These are phyloP conservation scores for Eutypa lata DNA, from an alignment of 2,329 filamentous ascomycete genomes.

Conservation along the genomic window DNA sequence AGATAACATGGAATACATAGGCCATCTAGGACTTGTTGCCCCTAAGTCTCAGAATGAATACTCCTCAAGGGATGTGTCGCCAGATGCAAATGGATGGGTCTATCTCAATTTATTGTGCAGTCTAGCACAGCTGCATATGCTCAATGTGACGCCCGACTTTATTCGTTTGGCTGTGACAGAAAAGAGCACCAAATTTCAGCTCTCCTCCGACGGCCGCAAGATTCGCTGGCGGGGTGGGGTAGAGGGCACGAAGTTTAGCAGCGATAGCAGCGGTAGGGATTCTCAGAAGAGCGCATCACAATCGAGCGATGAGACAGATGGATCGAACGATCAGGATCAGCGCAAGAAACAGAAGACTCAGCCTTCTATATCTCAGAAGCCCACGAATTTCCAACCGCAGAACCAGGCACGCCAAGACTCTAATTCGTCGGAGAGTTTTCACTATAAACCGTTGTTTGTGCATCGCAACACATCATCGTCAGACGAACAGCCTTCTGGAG, in stretches of 20 bases:
- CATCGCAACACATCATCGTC: slow-evolving; percentile 42
- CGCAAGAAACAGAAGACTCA: slow-evolving; percentile 45
- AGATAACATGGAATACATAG: slow-evolving; percentile 78
- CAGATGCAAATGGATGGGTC: slow-evolving; percentile 72
- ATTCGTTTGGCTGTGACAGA: slow-evolving; percentile 69
- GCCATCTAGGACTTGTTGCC: slow-evolving; percentile 66
- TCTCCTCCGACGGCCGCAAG: slow-evolving; percentile 74
- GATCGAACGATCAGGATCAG: slow-evolving; percentile 38
- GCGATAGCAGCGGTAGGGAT: slow-evolving; percentile 55
- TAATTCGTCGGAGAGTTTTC: slow-evolving; percentile 47
- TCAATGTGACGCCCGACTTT: slow-evolving; percentile 78
- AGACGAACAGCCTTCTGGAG: slow-evolving; percentile 42
- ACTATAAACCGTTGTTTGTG: slow-evolving; percentile 63
- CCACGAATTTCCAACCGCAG: slow-evolving; percentile 34
- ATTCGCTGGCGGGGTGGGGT: slow-evolving; percentile 74
- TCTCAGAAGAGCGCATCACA: slow-evolving; percentile 44
- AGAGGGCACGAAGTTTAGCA: slow-evolving; percentile 63
- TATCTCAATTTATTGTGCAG: slow-evolving; percentile 78
- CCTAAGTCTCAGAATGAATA: slow-evolving; percentile 49
- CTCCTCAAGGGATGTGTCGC: slow-evolving; percentile 47
- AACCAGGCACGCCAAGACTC: slow-evolving; percentile 31
- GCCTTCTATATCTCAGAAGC: slow-evolving; percentile 33
- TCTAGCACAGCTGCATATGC: slow-evolving; percentile 79
- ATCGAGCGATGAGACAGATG: slow-evolving; percentile 48
- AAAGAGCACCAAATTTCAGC: slow-evolving; percentile 71